These are phyloP conservation scores for Xylaria castorea DNA, from an alignment of 495 filamentous ascomycete species.

Conservation along the genomic window DNA sequence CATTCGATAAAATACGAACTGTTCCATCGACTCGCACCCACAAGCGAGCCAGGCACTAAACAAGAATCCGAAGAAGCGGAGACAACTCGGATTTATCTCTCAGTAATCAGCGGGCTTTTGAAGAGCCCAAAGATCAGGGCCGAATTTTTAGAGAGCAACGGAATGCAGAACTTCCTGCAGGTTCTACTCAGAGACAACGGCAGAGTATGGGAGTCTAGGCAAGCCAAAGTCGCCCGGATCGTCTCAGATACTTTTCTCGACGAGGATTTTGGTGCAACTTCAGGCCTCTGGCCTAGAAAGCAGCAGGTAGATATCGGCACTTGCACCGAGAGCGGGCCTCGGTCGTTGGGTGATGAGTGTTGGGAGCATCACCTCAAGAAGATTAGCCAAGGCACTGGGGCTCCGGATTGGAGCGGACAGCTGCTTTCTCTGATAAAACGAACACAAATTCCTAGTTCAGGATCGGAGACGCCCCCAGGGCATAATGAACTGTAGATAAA, in stretches of 20 bases:
- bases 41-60: conserved; percentile 31
- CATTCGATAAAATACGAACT: conserved; percentile 35
- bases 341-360: conserved; percentile 42
- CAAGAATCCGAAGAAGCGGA: conserved; percentile 37
- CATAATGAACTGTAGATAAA: conserved; percentile 33
- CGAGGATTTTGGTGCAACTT: conserved; percentile 60
- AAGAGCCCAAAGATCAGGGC: conserved; percentile 52
- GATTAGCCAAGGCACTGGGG: conserved; percentile 29
- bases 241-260: conserved; percentile 67
- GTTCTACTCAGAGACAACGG: conserved; percentile 48
- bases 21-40: conserved; percentile 41
- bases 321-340: conserved; percentile 31
- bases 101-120: conserved; percentile 51
- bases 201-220: conserved; percentile 47
- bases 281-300: conserved; percentile 55
- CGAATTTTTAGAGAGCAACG: conserved; percentile 56
- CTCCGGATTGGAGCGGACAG: conserved; percentile 35
- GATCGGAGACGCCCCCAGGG: background rate
- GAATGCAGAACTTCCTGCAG: conserved; percentile 54
- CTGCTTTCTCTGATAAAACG: conserved; percentile 27
- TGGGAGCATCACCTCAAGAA: conserved; percentile 48
- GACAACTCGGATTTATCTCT: conserved; percentile 27
- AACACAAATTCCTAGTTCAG: background rate
- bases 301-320: conserved; percentile 33
- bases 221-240: conserved; percentile 56